Percentiles rank a stretch among this genome's conserved stretches.
These are phyloP conservation scores for Babjeviella inositovora DNA, from an alignment of 805 yeast genomes.

Conservation along the genomic window DNA sequence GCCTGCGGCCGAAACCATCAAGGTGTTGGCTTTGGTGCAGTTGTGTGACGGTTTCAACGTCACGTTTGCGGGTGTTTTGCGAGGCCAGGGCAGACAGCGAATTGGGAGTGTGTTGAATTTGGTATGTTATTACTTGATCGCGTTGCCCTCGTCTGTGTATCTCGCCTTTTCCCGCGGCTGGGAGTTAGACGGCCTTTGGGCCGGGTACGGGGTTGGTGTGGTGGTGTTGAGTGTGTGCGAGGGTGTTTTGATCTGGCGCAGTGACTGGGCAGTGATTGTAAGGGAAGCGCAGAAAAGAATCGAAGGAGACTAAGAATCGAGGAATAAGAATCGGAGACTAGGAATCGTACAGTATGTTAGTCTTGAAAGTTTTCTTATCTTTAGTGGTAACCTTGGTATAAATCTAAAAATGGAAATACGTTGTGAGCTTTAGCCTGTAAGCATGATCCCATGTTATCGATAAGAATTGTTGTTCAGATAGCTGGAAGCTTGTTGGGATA, in stretches of 20 bases:
- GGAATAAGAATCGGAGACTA: no score
- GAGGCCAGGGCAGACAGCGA: slow-evolving; percentile 66
- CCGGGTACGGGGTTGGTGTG: slow-evolving; percentile 56
- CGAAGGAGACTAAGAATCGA: no score
- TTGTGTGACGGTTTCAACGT: slow-evolving; percentile 57
- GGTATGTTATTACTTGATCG: slow-evolving; percentile 54
- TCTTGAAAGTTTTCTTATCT: no score
- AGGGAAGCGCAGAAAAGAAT: no score
- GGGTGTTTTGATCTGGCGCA: slow-evolving; percentile 19
- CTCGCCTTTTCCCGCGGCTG: slow-evolving; percentile 31
- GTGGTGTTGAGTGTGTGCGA: slow-evolving; percentile 30
- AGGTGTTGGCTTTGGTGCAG: slow-evolving; percentile 50
- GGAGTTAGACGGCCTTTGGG: slow-evolving; percentile 54
- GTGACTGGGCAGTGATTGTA: no score
- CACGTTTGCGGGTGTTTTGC: slow-evolving; percentile 53
- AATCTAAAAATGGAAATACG: no score
- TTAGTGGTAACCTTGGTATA: no score
- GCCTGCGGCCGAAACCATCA: slow-evolving; percentile 36
- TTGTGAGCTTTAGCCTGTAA: no score
- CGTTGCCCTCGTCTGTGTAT: slow-evolving; percentile 48
- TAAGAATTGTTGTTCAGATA: no score
- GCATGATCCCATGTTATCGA: no score
- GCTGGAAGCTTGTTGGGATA: no score
- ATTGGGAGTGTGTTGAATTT: slow-evolving; percentile 60
- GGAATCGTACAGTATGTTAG: no score